Base-by-base conservation (phyloP, 2,329 filamentous ascomycete species). In the Ceratocystiopsis brevicomis region DNA sequence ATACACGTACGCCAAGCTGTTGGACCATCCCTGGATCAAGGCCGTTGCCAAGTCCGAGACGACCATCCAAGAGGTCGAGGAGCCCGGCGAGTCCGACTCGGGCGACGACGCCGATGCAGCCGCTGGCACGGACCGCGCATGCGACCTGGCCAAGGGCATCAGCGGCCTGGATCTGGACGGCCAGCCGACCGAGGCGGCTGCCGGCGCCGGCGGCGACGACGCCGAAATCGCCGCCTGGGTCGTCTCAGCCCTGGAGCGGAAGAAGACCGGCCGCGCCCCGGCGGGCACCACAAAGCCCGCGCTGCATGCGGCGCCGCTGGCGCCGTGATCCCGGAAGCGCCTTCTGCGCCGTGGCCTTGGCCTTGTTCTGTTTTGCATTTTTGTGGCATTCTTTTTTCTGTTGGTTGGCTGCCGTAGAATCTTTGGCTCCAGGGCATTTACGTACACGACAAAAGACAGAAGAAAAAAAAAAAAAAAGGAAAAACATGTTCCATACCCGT, bases 1-100 rank as follows among this genome's bases (percentile, higher is more conserved):
- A n/a, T 88, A 87, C n/a, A 90, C 82, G 0, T 98, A 98, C 57
- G 76, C 80, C 42, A 86, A 84, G 68, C 72, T 98, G 6, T 69
- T 98, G 12, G 76, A 84, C 53, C 88, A 96, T 56, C 76, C 83
- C 25, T 98, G 90, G 90, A 69, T 98, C 6, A 70, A 49, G 54
- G 51, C 49, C 47, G 55, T 49, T 48, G 49, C 52, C 17, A 50
- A 54, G 42, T 53, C 53, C n/a, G 51, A 53, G 53, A 54, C 56
- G 36, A 56, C 60, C 48, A 45, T 54, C 40, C 56, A 61, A 52
- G 54, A 61, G 47, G 57, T 57, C 17, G 55, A 60, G 46, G 57
- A 57, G 37, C 50, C 54, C 19, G 56, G 59, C 16, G 56, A 56
- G 33, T 53, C 56, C 46, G 48, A 42, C 4, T 40, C 38, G 4